Percentiles rank a stretch among this genome's conserved stretches.
Evolutionary conservation across 2,329 filamentous ascomycete genomes (phyloP).

Genomic region (Aspergillus aculeatinus): DNA sequence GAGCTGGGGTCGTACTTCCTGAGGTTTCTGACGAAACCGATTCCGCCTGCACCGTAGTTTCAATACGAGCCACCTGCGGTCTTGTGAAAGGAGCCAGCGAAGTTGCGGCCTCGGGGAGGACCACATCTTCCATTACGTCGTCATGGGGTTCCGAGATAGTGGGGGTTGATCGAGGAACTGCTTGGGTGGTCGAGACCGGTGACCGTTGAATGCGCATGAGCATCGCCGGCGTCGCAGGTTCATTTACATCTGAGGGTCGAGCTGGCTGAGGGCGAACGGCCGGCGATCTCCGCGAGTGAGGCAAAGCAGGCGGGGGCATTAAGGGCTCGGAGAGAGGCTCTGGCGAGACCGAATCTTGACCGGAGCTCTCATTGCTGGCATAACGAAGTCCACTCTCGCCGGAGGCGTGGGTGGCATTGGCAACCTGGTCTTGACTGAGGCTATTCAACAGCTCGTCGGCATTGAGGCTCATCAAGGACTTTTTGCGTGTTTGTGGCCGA

Average conservation of each 20-base stretch:
- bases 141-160: constrained; percentile 48
- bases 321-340: constrained; percentile 51
- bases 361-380: constrained; percentile 47
- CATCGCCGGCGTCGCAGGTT: constrained; percentile 81
- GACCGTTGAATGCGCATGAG: constrained; percentile 71
- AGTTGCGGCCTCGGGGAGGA: constrained; percentile 71
- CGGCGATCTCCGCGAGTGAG: constrained; percentile 43
- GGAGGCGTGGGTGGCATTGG: constrained; percentile 25
- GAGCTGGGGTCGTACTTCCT: constrained; percentile 61
- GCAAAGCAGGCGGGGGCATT: constrained; percentile 52
- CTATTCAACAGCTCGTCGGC: constrained; percentile 36
- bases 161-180: constrained; percentile 35
- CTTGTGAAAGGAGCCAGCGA: constrained; percentile 44
- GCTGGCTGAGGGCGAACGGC: constrained; percentile 34
- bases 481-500: constrained; percentile 41
- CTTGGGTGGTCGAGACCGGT: constrained; percentile 38
- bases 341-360: constrained; percentile 50
- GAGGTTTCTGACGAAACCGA: constrained; percentile 58
- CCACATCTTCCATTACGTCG: constrained; percentile 62
- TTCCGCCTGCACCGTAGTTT: constrained; percentile 44
- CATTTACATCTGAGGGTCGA: constrained; percentile 34
- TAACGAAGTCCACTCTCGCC: constrained; percentile 32
- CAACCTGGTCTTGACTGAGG: constrained; percentile 37
- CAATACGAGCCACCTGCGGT: constrained; percentile 51
- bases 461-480: constrained; percentile 30